Conservation (phyloP, 768 basidiomycete species). For the Pisolithus microcarpus region DNA sequence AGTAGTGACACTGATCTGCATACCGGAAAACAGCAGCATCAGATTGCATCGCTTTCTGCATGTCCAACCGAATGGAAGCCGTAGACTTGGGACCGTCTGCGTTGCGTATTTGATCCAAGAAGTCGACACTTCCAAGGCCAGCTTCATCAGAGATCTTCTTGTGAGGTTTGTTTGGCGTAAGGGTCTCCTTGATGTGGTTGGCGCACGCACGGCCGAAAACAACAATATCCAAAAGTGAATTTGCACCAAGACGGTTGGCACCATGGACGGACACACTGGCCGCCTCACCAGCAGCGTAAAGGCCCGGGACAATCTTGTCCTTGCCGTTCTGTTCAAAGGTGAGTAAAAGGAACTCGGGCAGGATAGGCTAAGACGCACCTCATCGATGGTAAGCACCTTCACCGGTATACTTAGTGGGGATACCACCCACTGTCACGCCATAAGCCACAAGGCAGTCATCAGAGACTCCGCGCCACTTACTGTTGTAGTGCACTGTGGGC, state of each 20-base stretch:
- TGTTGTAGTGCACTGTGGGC: conserved; percentile 98
- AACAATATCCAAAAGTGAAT: conserved; percentile 97
- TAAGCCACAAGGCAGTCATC: background rate
- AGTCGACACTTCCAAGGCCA: conserved; percentile 76
- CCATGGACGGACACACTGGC: conserved; percentile 99
- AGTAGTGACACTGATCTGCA: conserved; percentile 5
- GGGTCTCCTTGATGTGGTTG: conserved; percentile 90
- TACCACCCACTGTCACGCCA: conserved; percentile 80
- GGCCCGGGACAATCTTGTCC: conserved; percentile 89
- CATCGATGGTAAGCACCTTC: conserved; percentile 87
- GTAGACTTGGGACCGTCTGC: conserved; percentile 80
- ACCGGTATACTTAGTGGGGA: conserved; percentile 97
- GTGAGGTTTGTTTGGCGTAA: conserved; percentile 86
- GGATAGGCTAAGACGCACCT: conserved; percentile 25
- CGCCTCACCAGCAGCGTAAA: conserved; percentile 98
- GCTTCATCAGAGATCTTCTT: conserved; percentile 81
- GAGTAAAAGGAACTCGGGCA: background rate
- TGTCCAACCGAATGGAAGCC: conserved; percentile 83
- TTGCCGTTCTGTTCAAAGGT: conserved; percentile 56
- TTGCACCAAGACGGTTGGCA: conserved; percentile 98
- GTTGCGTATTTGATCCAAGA: conserved; percentile 83
- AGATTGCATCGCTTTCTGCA: conserved; percentile 99
- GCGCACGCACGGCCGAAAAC: conserved; percentile 99
- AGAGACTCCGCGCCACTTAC: conserved; percentile 41
- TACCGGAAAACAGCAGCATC: conserved; percentile 97